Evolutionary conservation across 2,329 filamentous ascomycete species (phyloP), one percentile per base, ranked within the genome.

Genomic region (Penicillium sp.): DNA sequence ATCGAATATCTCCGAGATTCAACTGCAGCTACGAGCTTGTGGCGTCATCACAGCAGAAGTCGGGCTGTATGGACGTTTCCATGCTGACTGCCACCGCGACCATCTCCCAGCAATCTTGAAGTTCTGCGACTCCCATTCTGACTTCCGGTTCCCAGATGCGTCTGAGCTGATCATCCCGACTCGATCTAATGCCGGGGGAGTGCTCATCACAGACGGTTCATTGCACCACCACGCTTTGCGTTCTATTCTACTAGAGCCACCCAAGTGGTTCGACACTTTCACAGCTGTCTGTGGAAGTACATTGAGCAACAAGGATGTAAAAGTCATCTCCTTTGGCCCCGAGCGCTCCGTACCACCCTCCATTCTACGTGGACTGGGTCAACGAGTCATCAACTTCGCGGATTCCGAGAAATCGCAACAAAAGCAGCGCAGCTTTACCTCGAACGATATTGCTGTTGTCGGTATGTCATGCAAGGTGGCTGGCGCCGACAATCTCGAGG

Each of bases 401-500:
- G 47, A 49, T n/a, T 24, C 29, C 13, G 14, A 46, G 14, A n/a
- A 45, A 29, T 13, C 21, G 13, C 24, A 26, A 6, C 21, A 45
- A 19, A 27, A 16, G 7, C 24, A 27, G 14, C 24, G 21, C 45
- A 11, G 14, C 7, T 9, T 29, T 2, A 21, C 27, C 9, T 5
- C 21, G 3, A n/a, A 60, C 21, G 66, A 49, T 43, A 63, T 78
- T 42, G 76, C 75, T 3, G 64, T 79, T 1, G 59, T 79, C 4
- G 75, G 76, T 6, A 74, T 78, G 72, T 65, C 74, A 0, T 56
- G 62, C 46, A 68, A 73, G 29, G 61, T 70, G 0, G 66, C 76
- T 0, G 73, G 73, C 0, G 75, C 74, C 3, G 68, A 76, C 7
- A 64, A 70, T 37, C 42, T 74, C 0, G 68, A 72, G 2, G 72